Base-by-base conservation (phyloP, 1,139 yeast genomes). In the Diutina mesorugosa region DNA sequence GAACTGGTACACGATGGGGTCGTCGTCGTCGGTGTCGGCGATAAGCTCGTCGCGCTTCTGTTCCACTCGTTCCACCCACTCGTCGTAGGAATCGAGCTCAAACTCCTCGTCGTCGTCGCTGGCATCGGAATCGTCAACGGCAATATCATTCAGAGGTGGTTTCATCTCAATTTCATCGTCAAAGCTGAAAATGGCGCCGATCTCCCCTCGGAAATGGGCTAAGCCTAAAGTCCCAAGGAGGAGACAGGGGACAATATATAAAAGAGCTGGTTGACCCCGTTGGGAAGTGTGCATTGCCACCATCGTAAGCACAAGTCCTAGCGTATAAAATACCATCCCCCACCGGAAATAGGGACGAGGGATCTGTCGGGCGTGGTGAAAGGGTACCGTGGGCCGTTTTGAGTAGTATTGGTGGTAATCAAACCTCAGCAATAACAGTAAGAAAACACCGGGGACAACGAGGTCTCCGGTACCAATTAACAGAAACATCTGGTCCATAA, bases 181-280 rank as follows among this genome's bases (percentile, higher is more conserved):
- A 51, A 57, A 61, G n/a, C 60, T 58, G 78, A 77, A 78, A 26
- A 82, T 59, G 29, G 66, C 61, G 0, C 58, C 59, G 32, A 79
- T 61, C 51, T 84, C 87, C 1, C 77, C 77, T 29, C 71, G 65
- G 9, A 58, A 29, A 26, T 62, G 50, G 0, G 80, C 79, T 3
- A 69, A 62, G 0, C 62, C 47, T 1, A 67, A 47, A 1, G 73
- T 69, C 1, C 77, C 69, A 0, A 71, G 35, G 0, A 80, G 58
- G 55, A 84, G 59, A 4, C 73, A 65, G 4, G 91, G 90, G 6
- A 83, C 83, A 47, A 85, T 68, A 63, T 84, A 85, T 29, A 85
- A 66, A 58, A 85, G 69, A 0, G 90, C 90, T 0, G 90, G 90
- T 66, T 84, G 90, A 1, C 85, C 88, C 6, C 65, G 66, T 4